Evolutionary conservation across 2,329 filamentous ascomycete genomes (phyloP).

Genomic region (Nemania sp.): DNA sequence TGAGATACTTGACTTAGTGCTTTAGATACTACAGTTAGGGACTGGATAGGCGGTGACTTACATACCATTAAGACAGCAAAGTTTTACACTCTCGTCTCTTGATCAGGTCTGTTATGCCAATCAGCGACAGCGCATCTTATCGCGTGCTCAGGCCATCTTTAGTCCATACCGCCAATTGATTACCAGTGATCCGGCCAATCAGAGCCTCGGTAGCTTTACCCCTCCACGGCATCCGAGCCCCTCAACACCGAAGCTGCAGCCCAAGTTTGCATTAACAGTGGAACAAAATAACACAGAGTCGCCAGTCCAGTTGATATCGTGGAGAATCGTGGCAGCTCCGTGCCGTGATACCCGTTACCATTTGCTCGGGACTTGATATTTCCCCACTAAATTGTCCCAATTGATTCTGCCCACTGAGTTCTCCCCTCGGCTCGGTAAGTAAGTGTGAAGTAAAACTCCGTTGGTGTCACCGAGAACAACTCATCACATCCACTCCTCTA

Average conservation of each 20-base stretch:
- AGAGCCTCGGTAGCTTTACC: background rate
- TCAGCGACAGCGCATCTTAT: slow-evolving; percentile 8
- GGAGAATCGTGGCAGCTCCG: background rate
- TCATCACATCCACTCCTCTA: slow-evolving; percentile 13
- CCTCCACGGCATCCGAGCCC: background rate
- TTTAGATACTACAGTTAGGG: too few relatives aligned
- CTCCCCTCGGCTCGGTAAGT: too few relatives aligned
- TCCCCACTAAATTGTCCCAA: too few relatives aligned
- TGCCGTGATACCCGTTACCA: background rate
- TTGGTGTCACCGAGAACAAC: slow-evolving; percentile 10
- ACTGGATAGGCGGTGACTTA: too few relatives aligned
- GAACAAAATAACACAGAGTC: background rate
- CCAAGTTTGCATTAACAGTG: background rate
- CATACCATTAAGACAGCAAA: too few relatives aligned
- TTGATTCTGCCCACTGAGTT: too few relatives aligned
- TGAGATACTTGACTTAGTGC: too few relatives aligned
- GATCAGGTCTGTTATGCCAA: background rate
- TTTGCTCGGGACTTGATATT: slow-evolving; percentile 3
- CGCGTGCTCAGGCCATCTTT: background rate
- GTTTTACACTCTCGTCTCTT: too few relatives aligned
- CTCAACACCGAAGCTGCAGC: background rate
- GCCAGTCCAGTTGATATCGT: slow-evolving; percentile 11
- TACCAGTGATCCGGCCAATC: slow-evolving; percentile 13
- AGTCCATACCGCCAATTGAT: slow-evolving; percentile 9
- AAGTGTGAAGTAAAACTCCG: too few relatives aligned